Base-by-base conservation (phyloP, 2,329 filamentous ascomycete species). In the Scortechinia acanthostroma region DNA sequence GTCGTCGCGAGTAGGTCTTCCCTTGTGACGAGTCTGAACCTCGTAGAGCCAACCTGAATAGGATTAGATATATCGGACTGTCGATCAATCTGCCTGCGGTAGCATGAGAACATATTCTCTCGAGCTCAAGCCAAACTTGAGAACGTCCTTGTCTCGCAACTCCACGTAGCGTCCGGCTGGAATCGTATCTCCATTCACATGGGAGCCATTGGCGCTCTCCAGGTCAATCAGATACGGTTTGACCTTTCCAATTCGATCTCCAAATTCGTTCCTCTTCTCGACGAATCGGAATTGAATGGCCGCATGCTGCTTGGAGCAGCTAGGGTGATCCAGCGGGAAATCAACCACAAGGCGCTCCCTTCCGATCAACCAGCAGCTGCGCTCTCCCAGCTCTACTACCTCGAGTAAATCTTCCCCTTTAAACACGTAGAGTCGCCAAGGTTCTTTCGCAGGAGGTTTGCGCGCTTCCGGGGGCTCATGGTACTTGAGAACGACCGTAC, bases 71-170 rank as follows among this genome's bases (percentile, higher is more conserved):
- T n/a, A n/a, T n/a, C n/a, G n/a, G n/a, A n/a, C n/a, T n/a, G n/a
- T n/a, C n/a, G n/a, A n/a, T n/a, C n/a, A n/a, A n/a, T n/a, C n/a
- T n/a, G n/a, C n/a, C n/a, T n/a, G 25, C 25, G 25, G 25, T n/a
- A 87, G 65, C 78, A 88, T 83, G 45, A 88, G 62, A n/a, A 88
- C 80, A 60, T 87, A 88, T 60, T 88, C 84, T 55, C 82, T 72
- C 50, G 79, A 76, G 53, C 80, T 85, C 42, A 77, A 66, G 16
- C 82, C 84, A 66, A 88, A 87, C 52, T 68, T 73, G 48, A 88
- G 55, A 44, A 88, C 72, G 61, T 88, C 84, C 57, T 81, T 82
- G 56, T 86, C 78, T 55, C 74, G 71, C 45, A 88, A 55, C 58
- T 88, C 83, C 48, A 86, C 64, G 59, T 80, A 88, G 48, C 82